Base-by-base conservation (phyloP, 768 basidiomycete species). In the Agaricus sinodeliciosus region DNA sequence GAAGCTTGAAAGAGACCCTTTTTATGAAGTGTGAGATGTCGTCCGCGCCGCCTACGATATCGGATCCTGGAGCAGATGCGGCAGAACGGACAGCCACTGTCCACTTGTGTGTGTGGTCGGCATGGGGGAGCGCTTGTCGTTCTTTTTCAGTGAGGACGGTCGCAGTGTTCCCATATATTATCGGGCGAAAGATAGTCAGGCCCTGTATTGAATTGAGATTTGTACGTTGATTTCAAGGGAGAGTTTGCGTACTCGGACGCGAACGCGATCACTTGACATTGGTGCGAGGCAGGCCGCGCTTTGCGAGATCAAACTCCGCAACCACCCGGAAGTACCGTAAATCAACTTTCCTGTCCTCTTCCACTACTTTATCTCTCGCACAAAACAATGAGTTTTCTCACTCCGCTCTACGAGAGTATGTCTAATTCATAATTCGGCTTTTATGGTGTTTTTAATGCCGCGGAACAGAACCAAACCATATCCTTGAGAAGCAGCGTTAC, bases 121-220 rank as follows among this genome's bases (percentile, higher is more conserved):
- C 76, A 25, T 77, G 69, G 13, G 72, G 62, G 3, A 77, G 69
- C 13, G 65, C 56, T 57, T 82, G 79, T 49, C 82, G 78, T 65
- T 96, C 94, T 59, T 83, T 80, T 13, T 78, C 70, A 0, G 81
- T 85, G 56, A 99, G 67, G 50, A 92, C 81, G 0, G 79, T 76
- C 28, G 95, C 91, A 11, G 87, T 89, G 66, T 98, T 98, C 44
- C 96, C 96, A 70, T 97, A 98, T 55, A 98, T 90, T 59, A 99
- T 82, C 1, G 94, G 91, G 45, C 96, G 79, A 65, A 82, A 83
- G 48, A 98, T 90, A 58, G 81, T 87, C 39, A 94, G 72, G 34
- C 93, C 94, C 92, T 95, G 60, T 35, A 31, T 47, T 26, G 44
- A 26, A 40, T 27, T 55, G 31, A 55, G 48, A 61, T 60, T n/a